A percentile compares a stretch with the other conserved stretches of the same genome.
These are phyloP conservation scores for Pseudomicrostroma phylloplanum DNA, from an alignment of 1,284 basidiomycete species.

Conservation along the genomic window DNA sequence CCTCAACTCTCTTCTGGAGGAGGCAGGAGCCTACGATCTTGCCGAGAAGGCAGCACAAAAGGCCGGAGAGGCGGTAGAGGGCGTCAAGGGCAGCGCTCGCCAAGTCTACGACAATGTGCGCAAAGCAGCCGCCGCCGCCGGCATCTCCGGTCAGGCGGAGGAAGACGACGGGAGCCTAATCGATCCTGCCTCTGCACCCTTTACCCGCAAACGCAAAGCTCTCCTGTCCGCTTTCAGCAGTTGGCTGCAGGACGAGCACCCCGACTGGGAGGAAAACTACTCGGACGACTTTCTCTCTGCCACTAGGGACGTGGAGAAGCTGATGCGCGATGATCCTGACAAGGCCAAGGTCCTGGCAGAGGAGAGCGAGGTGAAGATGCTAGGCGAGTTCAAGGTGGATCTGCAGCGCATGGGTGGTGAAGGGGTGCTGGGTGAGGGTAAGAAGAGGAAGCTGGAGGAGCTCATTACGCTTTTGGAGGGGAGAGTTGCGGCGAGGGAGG, in stretches of 20 bases:
- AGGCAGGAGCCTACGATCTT: conserved; percentile 2
- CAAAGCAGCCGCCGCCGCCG: conserved; percentile 8
- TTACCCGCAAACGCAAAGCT: conserved; percentile 17
- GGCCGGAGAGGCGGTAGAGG: background rate
- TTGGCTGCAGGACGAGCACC: conserved; percentile 35
- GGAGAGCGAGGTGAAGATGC: conserved; percentile 35
- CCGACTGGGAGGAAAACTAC: conserved; percentile 32
- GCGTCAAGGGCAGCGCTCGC: conserved; percentile 7
- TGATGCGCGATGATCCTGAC: conserved; percentile 24
- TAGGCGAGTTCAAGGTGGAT: conserved; percentile 29
- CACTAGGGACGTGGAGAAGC: conserved; percentile 25
- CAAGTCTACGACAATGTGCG: conserved; percentile 2
- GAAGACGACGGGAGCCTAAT: background rate
- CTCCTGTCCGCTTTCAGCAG: conserved; percentile 30
- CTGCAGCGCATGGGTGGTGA: conserved; percentile 31
- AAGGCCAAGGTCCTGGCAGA: conserved; percentile 32
- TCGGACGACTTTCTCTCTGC: conserved; percentile 26
- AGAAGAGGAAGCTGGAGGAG: background rate
- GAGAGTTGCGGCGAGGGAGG: background rate
- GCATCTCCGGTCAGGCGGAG: background rate
- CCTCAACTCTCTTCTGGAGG: background rate
- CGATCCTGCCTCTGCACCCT: conserved; percentile 4
- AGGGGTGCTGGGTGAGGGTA: conserved; percentile 10
- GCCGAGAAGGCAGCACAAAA: conserved; percentile 2
- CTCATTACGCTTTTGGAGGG: background rate